Evolutionary conservation across 1,139 yeast genomes (phyloP), one percentile per base, ranked within the genome.

Genomic region (Lodderomyces beijingensis): DNA sequence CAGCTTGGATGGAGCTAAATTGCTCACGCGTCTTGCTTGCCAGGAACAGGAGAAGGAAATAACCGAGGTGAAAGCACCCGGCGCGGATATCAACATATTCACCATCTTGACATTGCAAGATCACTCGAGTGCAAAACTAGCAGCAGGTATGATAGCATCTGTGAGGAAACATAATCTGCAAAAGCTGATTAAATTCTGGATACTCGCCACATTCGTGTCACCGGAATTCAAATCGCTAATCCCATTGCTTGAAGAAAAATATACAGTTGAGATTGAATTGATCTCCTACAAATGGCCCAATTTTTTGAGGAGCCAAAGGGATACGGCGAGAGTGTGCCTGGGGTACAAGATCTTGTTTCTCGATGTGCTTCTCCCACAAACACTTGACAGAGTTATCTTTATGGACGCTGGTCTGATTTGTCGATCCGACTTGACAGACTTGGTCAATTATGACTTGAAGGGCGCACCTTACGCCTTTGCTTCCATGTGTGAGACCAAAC

Each of bases 261-360:
- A 69, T 41, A 70, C 71, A 1, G 77, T 85, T 42, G 71, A 79
- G 30, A 85, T 80, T 46, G 89, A 87, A 47, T 59, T 85, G 28
- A 68, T 91, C 13, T 75, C 82, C 2, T 91, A 85, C 55, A 81
- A 83, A 44, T 91, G 98, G 98, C 98, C 98, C 8, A 58, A 65
- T 16, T 91, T 96, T 94, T 63, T 91, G 18, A 70, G 93, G 29
- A 69, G 68, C 2, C 97, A 91, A 55, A 55, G 79, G 20, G 13
- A 8, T 16, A 88, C 80, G 45, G 88, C 82, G 48, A 69, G 96
- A 41, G 76, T 79, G 3, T 77, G 87, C 33, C 86, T 95, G 89
- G 95, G 91, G 2, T 85, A 83, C 51, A 89, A 89, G 53, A 81
- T 88, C 27, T 59, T 91, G 33, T 88, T 91, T 44, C 59, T 88